Evolutionary conservation across 139 green algal species (phyloP), one percentile per base, ranked within the genome.

Genomic region (Trebouxia sp.): DNA sequence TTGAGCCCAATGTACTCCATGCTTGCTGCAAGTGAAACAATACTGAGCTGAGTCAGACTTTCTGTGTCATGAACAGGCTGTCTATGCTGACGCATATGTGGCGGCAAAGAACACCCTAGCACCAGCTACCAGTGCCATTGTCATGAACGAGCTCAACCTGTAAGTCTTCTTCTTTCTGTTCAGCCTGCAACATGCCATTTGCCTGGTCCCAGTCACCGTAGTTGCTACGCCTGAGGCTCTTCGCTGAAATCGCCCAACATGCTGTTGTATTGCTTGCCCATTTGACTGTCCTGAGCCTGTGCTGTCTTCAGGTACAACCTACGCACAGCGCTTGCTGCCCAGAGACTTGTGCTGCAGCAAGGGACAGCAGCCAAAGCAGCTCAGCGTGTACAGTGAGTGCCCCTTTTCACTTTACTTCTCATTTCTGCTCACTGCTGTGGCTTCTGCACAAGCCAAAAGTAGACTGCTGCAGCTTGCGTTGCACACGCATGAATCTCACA

Each of bases 81-180:
- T 77, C 24, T 77, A 77, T 26, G 22, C n/a, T 32, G 17, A 56
- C 39, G 69, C 24, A 24, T 77, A 77, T 22, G n/a, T 77, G 26
- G 22, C 7, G 4, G 8, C 22, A 38, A 10, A 55, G 8, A 37
- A 9, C 10, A 38, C 20, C 9, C 2, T 56, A n/a, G 41, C 15
- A 17, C 62, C 62, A 28, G 32, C 32, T 6, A 72, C 0, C 38
- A 48, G 24, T 41, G 26, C n/a, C 4, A 26, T 77, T 2, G 42
- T 20, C 14, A 10, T 26, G 12, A 77, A 77, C 6, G 26, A 55
- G n/a, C 26, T 77, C 24, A 51, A 53, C 20, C 22, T 28, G 41
- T 22, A 58, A 58, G 26, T 28, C 26, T 17, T 58, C 50, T 22
- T 58, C 50, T 28, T 22, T 17, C 26, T 22, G 20, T 22, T 17